A percentile compares a stretch with the other conserved stretches of the same genome.
Conservation (phyloP, 441 rosid genomes). For the Bocquillonia castaneifolia region DNA sequence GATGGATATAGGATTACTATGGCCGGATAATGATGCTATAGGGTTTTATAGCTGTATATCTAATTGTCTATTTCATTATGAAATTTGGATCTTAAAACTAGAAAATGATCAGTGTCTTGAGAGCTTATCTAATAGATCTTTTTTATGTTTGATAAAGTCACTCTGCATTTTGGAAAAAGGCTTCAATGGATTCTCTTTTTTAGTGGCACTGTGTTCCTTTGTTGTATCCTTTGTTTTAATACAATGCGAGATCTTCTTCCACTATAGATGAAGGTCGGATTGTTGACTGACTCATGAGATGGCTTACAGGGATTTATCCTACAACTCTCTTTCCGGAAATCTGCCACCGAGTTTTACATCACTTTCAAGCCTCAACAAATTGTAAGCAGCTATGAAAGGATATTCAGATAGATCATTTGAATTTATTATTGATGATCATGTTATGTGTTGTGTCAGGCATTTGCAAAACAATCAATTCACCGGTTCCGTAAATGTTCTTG, state of each 20-base stretch:
- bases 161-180: too few relatives aligned
- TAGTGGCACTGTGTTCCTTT: not conserved
- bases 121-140: too few relatives aligned
- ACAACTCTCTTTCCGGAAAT: constrained; percentile 63
- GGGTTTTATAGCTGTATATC: too few relatives aligned
- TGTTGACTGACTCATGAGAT: constrained; percentile 20
- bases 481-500: constrained; percentile 64
- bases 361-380: constrained; percentile 45
- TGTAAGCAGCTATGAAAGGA: constrained; percentile 44
- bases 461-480: constrained; percentile 70
- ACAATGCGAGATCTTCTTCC: not conserved
- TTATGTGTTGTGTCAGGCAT: constrained; percentile 37
- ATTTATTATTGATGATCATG: constrained; percentile 16
- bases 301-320: constrained; percentile 70
- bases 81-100: too few relatives aligned
- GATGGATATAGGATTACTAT: too few relatives aligned
- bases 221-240: not conserved
- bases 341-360: constrained; percentile 63
- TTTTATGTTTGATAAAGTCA: too few relatives aligned
- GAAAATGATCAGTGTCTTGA: too few relatives aligned
- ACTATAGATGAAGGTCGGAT: constrained; percentile 13
- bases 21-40: too few relatives aligned
- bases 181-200: too few relatives aligned
- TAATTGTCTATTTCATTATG: too few relatives aligned
- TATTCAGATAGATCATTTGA: not conserved